A percentile compares a stretch with the other conserved stretches of the same genome.
Conservation (phyloP, 2,329 filamentous ascomycete species). For the Biscogniauxia mediterranea region DNA sequence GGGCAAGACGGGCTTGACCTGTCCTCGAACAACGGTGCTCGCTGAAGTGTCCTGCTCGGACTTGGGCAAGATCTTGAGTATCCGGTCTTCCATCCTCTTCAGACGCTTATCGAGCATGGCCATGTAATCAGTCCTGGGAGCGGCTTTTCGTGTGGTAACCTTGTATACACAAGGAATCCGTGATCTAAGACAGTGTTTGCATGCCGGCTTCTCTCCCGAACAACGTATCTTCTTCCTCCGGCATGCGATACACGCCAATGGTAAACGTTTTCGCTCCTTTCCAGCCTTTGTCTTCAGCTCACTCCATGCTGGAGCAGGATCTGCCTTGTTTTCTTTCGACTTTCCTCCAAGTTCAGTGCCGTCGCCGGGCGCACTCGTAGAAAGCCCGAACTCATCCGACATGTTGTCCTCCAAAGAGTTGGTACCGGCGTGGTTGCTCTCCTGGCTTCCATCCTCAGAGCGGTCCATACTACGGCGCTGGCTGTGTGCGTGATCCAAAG, state of each 20-base stretch:
- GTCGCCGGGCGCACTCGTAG: slow-evolving; percentile 45
- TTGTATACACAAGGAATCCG: slow-evolving; percentile 97
- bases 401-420: slow-evolving; percentile 53
- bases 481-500: slow-evolving; percentile 23
- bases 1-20: slow-evolving; percentile 76
- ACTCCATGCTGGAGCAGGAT: slow-evolving; percentile 68
- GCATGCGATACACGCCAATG: slow-evolving; percentile 92
- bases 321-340: slow-evolving; percentile 56
- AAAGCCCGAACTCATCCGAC: slow-evolving; percentile 59
- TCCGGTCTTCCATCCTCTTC: slow-evolving; percentile 96
- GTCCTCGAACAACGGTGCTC: slow-evolving; percentile 69
- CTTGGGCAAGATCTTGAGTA: slow-evolving; percentile 93
- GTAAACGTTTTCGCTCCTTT: slow-evolving; percentile 90
- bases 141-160: slow-evolving; percentile 89
- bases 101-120: slow-evolving; percentile 95
- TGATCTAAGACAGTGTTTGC: slow-evolving; percentile 91
- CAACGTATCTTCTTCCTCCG: slow-evolving; percentile 97
- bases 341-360: slow-evolving; percentile 53
- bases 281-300: slow-evolving; percentile 89
- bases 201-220: slow-evolving; percentile 95
- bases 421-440: slow-evolving; percentile 41
- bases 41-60: slow-evolving; percentile 68
- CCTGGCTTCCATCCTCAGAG: slow-evolving; percentile 46
- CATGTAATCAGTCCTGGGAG: slow-evolving; percentile 97
- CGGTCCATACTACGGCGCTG: slow-evolving; percentile 33